Percentiles rank a stretch among this genome's conserved stretches.
These are phyloP conservation scores for Boehmeria nivea DNA, from an alignment of 306 rosid species.

Conservation along the genomic window DNA sequence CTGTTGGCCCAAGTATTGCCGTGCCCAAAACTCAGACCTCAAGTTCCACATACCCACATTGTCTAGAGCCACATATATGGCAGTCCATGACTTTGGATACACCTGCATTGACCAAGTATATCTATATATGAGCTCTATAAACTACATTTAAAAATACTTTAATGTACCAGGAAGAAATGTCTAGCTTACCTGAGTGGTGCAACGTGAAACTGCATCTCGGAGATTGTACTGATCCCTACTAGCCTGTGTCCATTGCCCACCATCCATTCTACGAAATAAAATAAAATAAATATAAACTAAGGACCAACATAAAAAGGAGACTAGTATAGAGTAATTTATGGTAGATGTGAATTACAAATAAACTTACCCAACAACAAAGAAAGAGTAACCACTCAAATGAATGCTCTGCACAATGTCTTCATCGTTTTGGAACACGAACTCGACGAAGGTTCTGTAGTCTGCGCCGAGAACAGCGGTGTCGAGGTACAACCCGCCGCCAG, in stretches of 20 bases:
- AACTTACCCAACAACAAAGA: constrained; percentile 82
- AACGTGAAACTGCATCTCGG: constrained; percentile 85
- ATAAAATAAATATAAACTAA: neutral
- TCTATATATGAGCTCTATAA: neutral
- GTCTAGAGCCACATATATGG: constrained; percentile 76
- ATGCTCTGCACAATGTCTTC: constrained; percentile 79
- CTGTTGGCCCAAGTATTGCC: constrained; percentile 90
- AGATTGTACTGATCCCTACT: constrained; percentile 77
- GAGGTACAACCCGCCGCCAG: constrained; percentile 75
- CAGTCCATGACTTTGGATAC: constrained; percentile 94
- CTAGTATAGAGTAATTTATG: neutral
- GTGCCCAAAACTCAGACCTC: constrained; percentile 91
- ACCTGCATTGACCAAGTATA: constrained; percentile 40
- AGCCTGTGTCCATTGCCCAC: constrained; percentile 70
- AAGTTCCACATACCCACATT: constrained; percentile 99
- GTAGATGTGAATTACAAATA: neutral
- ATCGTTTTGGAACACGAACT: constrained; percentile 82
- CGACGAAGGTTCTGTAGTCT: constrained; percentile 70
- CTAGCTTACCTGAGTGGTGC: constrained; percentile 66
- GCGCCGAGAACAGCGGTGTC: constrained; percentile 86
- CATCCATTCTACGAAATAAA: constrained; percentile 69
- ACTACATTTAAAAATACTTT: neutral
- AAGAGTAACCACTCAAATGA: constrained; percentile 93
- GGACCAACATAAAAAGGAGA: neutral
- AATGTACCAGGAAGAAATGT: too few relatives aligned